These are phyloP conservation scores for Fagopyrum esculentum DNA, from an alignment of 148 eudicot species.

Conservation along the genomic window DNA sequence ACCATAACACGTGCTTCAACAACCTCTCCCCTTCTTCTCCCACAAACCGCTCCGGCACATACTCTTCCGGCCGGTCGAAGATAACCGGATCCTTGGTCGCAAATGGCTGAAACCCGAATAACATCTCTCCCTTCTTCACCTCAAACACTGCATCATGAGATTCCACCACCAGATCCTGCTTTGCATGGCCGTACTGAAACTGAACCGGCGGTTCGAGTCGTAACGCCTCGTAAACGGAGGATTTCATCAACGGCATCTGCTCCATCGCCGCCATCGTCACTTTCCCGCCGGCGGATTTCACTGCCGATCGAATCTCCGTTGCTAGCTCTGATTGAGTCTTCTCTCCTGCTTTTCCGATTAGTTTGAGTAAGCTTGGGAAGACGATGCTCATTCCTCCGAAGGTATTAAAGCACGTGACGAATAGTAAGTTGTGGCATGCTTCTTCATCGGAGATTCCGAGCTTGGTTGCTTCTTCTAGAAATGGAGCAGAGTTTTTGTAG, in stretches of 20 bases:
- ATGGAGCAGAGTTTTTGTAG: constrained; percentile 16
- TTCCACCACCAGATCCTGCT: constrained; percentile 32
- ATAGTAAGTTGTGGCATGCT: constrained; percentile 62
- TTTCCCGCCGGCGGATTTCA: constrained; percentile 35
- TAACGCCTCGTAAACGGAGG: constrained; percentile 45
- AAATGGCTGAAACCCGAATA: constrained; percentile 53
- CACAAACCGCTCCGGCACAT: constrained; percentile 43
- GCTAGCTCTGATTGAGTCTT: constrained; percentile 36
- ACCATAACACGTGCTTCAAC: constrained; percentile 48
- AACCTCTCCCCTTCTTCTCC: constrained; percentile 56
- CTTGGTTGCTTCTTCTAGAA: constrained; percentile 46
- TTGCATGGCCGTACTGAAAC: constrained; percentile 48
- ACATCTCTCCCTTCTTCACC: constrained; percentile 52
- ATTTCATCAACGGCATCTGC: constrained; percentile 43
- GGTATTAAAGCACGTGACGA: constrained; percentile 44
- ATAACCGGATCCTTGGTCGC: constrained; percentile 54
- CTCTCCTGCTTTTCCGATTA: constrained; percentile 46
- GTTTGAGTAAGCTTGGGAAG: constrained; percentile 43
- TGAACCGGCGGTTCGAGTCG: constrained; percentile 58
- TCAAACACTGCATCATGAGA: constrained; percentile 40
- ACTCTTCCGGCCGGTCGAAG: constrained; percentile 30
- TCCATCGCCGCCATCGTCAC: constrained; percentile 32
- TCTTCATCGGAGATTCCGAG: constrained; percentile 46
- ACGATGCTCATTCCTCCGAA: constrained; percentile 46
- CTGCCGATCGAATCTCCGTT: constrained; percentile 39